Evolutionary conservation across 441 rosid species (phyloP), one percentile per base, ranked within the genome.

Genomic region (Populus hybrid): DNA sequence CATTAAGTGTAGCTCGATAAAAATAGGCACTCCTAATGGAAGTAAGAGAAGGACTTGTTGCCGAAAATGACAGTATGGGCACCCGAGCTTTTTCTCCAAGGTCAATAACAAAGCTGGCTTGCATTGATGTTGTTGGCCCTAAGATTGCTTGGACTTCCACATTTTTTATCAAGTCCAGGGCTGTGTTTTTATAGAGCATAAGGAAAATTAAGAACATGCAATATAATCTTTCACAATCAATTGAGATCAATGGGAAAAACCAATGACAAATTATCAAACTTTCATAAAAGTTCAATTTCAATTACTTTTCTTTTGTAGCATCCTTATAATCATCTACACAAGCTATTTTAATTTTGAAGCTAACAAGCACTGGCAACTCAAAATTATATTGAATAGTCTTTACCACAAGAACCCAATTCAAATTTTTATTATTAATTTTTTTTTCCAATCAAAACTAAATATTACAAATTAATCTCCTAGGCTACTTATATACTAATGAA

Each of bases 21-120:
- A 90, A 93, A 73, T 86, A 93, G 3, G 90, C 82, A 75, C 87
- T 87, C 16, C 81, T 76, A 1, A 76, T 72, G 21, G 91, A 85
- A 63, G 79, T 59, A 7, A 90, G 93, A 50, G 80, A 84, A 18
- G 94, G 89, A 73, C 88, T 88, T 12, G 90, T 78, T 2, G 89
- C 92, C 2, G 93, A 84, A 70, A 82, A 89, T 3, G 95, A 82
- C 12, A 91, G 35, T 38, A 91, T 32, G 19, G 92, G 93, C 16
- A 91, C 91, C 7, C 7, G 59, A 50, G 59, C 59, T 76, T 86
- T 83, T 72, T 78, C 32, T 34, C 89, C 84, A 0, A 89, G 84
- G 6, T 81, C 74, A 57, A 85, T 85, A 19, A 89, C 21, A 63
- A 91, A 88, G 61, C 75, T 79, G 24, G 93, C 85, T 46, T 88